phyloP scores from a whole-genome alignment of 768 basidiomycete species.

The Hygrocybe coccinea region DNA sequence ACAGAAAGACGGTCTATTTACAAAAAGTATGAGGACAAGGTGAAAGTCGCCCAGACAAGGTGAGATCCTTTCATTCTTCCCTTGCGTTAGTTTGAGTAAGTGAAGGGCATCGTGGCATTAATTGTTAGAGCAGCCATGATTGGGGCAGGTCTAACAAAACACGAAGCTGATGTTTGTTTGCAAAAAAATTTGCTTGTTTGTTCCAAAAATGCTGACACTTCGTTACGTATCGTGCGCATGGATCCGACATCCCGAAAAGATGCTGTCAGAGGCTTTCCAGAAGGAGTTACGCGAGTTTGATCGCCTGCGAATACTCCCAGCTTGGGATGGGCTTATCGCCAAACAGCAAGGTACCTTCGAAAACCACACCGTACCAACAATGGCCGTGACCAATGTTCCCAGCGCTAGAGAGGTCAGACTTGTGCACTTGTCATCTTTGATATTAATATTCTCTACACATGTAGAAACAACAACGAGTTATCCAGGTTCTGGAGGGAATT shows the following conservation, averaged over 20 bases:
- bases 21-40: conserved; percentile 63
- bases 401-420: conserved; percentile 53
- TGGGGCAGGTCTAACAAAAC: conserved; percentile 58
- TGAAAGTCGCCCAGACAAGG: conserved; percentile 65
- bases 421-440: neutral
- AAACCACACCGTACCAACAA: conserved; percentile 59
- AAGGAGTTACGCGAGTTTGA: conserved; percentile 68
- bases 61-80: conserved; percentile 28
- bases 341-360: conserved; percentile 67
- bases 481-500: conserved; percentile 61
- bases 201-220: neutral
- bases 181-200: conserved; percentile 1
- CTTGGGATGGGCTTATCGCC: conserved; percentile 71
- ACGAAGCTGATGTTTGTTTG: conserved; percentile 54
- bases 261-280: conserved; percentile 57
- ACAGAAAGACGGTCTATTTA: conserved; percentile 60
- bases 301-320: conserved; percentile 57
- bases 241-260: conserved; percentile 37
- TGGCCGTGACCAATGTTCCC: conserved; percentile 53
- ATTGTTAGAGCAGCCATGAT: conserved; percentile 58
- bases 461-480: conserved; percentile 66
- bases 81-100: conserved; percentile 1
- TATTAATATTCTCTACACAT: neutral
- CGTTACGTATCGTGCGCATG: conserved; percentile 2
- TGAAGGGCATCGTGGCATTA: neutral